Evolutionary conservation across 805 yeast species (phyloP), one percentile per base, ranked within the genome.

Genomic region (Nakazawaea siamensis): DNA sequence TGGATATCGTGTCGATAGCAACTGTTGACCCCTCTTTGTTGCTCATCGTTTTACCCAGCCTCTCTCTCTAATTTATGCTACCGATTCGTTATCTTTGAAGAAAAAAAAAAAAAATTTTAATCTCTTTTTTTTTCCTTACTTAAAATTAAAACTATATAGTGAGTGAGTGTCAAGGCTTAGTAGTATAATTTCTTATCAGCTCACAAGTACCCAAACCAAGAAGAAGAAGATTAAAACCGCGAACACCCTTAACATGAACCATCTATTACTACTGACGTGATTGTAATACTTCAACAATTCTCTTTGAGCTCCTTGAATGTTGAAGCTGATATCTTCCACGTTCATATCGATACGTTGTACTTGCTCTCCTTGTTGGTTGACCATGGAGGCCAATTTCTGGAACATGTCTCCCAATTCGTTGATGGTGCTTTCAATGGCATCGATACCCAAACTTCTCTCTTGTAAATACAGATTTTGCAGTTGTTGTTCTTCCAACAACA

Each of bases 371-470:
- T 92, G 98, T 56, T 92, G 97, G 42, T 84, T 87, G 6, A 92
- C 97, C 97, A 92, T 90, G 1, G 94, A 81, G 4, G 97, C 95
- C 48, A 92, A 67, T 58, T 92, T 98, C 49, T 84, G 90, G 62
- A 92, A 92, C 41, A 92, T 67, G 33, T 83, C 81, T 28, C 98
- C 98, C 32, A 92, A 95, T 57, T 92, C 97, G 51, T 90, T 90
- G 42, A 92, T 92, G 0, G 98, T 92, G n/a, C 86, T 72, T 54
- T 92, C 98, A 33, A 92, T 92, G 0, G 97, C 85, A 52, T 90
- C 97, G 34, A 92, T 96, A 0, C 98, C 98, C 30, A 78, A 57
- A 48, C 78, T 80, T 49, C 98, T 70, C 46, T 82, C 92, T 49
- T 79, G 90, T 37, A 88, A 62, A 52, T 92, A 92, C 39, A 61